phyloP scores from a whole-genome alignment of 2,329 filamentous ascomycete species.

The Sarocladiaceae sp. region DNA sequence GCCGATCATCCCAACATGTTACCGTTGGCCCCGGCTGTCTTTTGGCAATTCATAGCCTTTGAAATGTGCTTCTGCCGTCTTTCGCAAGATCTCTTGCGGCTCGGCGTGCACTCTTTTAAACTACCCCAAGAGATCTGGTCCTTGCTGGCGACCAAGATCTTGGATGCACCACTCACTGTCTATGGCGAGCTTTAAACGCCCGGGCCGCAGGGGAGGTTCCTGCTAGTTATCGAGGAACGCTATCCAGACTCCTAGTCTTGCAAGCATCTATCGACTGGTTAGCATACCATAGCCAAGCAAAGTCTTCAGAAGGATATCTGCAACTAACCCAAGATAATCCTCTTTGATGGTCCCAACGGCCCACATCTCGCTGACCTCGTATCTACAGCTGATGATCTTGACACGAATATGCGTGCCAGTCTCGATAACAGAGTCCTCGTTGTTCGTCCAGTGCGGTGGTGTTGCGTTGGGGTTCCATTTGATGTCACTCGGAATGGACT shows the following conservation, averaged over 20 bases:
- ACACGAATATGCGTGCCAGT: conserved; percentile 89
- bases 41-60: too few relatives aligned
- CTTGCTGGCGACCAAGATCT: too few relatives aligned
- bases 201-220: too few relatives aligned
- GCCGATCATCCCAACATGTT: too few relatives aligned
- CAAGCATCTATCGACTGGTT: conserved; percentile 20
- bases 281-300: neutral
- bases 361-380: conserved; percentile 92
- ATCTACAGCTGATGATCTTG: conserved; percentile 90
- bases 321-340: conserved; percentile 61
- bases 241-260: conserved; percentile 19
- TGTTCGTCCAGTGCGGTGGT: conserved; percentile 94
- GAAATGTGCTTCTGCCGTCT: too few relatives aligned
- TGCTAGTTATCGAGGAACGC: neutral
- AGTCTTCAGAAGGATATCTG: neutral
- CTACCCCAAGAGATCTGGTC: too few relatives aligned
- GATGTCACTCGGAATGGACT: conserved; percentile 89
- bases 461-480: conserved; percentile 95
- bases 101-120: too few relatives aligned
- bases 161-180: too few relatives aligned
- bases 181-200: too few relatives aligned
- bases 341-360: conserved; percentile 97
- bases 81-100: too few relatives aligned
- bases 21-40: too few relatives aligned
- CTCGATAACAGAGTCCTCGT: conserved; percentile 90